Conservation (phyloP, 495 filamentous ascomycete genomes). For the Choiromyces venosus region DNA sequence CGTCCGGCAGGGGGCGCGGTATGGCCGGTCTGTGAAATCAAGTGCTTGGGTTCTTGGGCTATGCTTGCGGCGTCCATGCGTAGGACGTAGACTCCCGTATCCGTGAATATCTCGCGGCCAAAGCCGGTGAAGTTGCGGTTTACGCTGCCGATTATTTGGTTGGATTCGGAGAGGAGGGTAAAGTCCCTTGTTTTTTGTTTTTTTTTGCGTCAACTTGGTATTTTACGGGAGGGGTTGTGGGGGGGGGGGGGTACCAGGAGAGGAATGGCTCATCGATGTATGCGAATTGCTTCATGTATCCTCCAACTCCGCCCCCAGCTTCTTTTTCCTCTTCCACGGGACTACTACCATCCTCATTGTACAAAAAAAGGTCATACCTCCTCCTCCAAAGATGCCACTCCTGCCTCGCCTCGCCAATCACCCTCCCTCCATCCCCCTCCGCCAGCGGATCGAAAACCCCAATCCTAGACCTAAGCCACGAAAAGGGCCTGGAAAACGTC, state of each 20-base stretch:
- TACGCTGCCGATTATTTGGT: slow-evolving; percentile 54
- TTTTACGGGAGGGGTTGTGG: too few relatives aligned
- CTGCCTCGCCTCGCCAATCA: slow-evolving; percentile 64
- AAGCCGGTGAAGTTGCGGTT: slow-evolving; percentile 66
- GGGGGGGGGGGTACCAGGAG: slow-evolving; percentile 45
- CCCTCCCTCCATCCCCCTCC: slow-evolving; percentile 41
- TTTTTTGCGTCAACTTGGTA: too few relatives aligned
- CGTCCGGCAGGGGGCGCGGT: slow-evolving; percentile 3
- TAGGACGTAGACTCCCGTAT: slow-evolving; percentile 64
- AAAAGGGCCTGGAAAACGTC: slow-evolving; percentile 64
- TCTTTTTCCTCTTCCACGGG: slow-evolving; percentile 31
- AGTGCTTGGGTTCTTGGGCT: slow-evolving; percentile 44
- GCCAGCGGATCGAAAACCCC: slow-evolving; percentile 54
- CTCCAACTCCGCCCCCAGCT: slow-evolving; percentile 40
- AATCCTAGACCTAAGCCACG: slow-evolving; percentile 62
- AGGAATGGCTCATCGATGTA: slow-evolving; percentile 55
- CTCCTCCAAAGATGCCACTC: slow-evolving; percentile 62
- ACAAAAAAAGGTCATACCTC: slow-evolving; percentile 64
- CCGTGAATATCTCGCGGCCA: slow-evolving; percentile 66
- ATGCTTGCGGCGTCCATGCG: slow-evolving; percentile 61
- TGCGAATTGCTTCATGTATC: slow-evolving; percentile 58
- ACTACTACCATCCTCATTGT: slow-evolving; percentile 43
- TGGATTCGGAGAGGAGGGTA: slow-evolving; percentile 49
- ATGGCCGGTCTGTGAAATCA: slow-evolving; percentile 45
- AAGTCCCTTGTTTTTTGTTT: slow-evolving; percentile 46